These are phyloP conservation scores for Ustilago sp. DNA, from an alignment of 1,284 basidiomycete genomes.

Conservation along the genomic window DNA sequence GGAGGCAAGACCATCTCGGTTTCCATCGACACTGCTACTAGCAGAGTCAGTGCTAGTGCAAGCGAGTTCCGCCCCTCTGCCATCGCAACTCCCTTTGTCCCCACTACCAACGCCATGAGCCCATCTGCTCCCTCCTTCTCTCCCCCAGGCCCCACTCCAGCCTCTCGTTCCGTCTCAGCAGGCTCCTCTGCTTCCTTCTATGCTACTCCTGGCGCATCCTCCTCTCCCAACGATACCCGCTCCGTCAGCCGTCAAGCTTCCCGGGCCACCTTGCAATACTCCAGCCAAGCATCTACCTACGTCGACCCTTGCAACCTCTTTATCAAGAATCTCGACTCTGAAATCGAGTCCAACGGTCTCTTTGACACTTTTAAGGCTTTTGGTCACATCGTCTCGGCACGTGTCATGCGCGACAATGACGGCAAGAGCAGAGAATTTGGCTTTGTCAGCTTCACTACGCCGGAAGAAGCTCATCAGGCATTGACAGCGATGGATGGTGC, in stretches of 20 bases:
- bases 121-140: constrained; percentile 55
- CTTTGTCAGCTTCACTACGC: constrained; percentile 81
- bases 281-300: constrained; percentile 53
- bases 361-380: constrained; percentile 56
- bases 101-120: constrained; percentile 39
- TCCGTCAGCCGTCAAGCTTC: constrained; percentile 21
- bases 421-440: constrained; percentile 90
- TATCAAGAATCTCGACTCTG: constrained; percentile 63
- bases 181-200: constrained; percentile 54
- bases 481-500: constrained; percentile 77
- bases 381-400: constrained; percentile 75
- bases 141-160: constrained; percentile 22
- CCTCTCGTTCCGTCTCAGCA: constrained; percentile 38
- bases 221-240: constrained; percentile 11
- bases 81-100: constrained; percentile 56
- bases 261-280: constrained; percentile 52
- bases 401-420: constrained; percentile 89
- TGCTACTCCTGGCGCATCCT: constrained; percentile 25
- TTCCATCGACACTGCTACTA: constrained; percentile 40
- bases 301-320: constrained; percentile 67
- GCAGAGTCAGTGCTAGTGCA: constrained; percentile 37
- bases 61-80: constrained; percentile 55
- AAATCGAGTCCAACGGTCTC: constrained; percentile 52
- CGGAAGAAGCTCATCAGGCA: constrained; percentile 76
- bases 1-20: constrained; percentile 62